phyloP scores from a whole-genome alignment of 176 grass and related monocot genomes.

The Cenchrus fungigraminus region DNA sequence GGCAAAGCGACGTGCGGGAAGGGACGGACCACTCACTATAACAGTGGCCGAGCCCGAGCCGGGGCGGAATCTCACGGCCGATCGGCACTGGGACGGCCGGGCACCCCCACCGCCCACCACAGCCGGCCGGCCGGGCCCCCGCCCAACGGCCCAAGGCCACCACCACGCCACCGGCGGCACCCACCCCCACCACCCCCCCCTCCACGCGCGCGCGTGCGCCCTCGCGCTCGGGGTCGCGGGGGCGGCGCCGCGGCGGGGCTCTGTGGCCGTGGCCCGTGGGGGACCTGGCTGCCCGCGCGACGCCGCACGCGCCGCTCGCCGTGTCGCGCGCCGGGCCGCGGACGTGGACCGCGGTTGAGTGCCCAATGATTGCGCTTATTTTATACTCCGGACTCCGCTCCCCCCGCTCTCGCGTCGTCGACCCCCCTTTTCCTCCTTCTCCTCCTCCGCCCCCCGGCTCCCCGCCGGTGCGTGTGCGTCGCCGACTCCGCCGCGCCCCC shows the following conservation, averaged over 20 bases:
- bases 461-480: slow-evolving; percentile 1
- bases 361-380: slow-evolving; percentile 51
- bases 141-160: background rate
- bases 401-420: background rate
- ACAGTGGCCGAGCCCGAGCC: background rate
- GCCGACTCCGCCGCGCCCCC: slow-evolving; percentile 9
- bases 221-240: background rate
- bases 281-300: background rate
- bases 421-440: background rate
- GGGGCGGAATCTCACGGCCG: background rate
- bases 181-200: background rate
- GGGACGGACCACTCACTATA: background rate
- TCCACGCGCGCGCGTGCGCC: slow-evolving; percentile 13
- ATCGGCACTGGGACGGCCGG: background rate
- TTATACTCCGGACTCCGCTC: background rate
- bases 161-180: background rate
- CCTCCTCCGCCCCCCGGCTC: background rate
- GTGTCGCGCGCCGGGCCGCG: slow-evolving; percentile 29
- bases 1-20: background rate
- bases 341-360: slow-evolving; percentile 38
- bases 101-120: background rate
- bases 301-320: slow-evolving; percentile 43
- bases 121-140: background rate
- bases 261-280: no score
- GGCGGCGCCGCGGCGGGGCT: background rate